Base-by-base conservation (phyloP, 345 rosid species). In the Sisymbrium irio region DNA sequence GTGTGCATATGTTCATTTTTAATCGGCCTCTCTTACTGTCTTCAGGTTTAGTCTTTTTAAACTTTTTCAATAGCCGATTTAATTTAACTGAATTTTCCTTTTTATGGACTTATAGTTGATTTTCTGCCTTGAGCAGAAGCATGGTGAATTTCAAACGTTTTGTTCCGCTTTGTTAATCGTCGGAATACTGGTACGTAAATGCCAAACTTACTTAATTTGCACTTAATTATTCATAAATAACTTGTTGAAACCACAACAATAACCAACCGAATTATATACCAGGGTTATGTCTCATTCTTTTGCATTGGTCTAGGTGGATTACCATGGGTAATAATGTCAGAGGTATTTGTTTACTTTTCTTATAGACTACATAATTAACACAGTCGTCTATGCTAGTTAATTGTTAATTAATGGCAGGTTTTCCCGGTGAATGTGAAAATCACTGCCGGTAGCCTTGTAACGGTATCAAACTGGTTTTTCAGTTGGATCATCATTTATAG, bases 261-360 rank as follows among this genome's bases (percentile, higher is more conserved):
- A 25, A 55, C 40, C 42, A 58, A 30, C 22, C 32, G 17, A 58
- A 53, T 49, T 17, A 30, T 41, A 0, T 19, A 42, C n/a, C 68
- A 88, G 96, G 88, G 82, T 3, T 71, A 55, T 55, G 13, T 72
- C 22, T 35, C 62, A 12, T 42, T 65, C 27, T 78, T 55, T 61
- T 64, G 78, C 30, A 13, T 82, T 35, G 89, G 91, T 37, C 59
- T 87, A 71, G 80, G 86, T 50, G 86, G 87, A 54, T 39, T 87
- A 64, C 87, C 89, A 13, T 83, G 86, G 82, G 67, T 83, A 42
- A 73, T 87, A 44, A 85, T 88, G 89, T 85, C 96, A 4, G 93
- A 90, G 93, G 93, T 90, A 80, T 22, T 28, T 15, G 3, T 13
- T 62, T 40, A 54, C 22, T 40, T 30, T 58, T 56, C 0, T 25